Conservation (phyloP, 176 grass and related monocot species). For the Raddia guianensis region DNA sequence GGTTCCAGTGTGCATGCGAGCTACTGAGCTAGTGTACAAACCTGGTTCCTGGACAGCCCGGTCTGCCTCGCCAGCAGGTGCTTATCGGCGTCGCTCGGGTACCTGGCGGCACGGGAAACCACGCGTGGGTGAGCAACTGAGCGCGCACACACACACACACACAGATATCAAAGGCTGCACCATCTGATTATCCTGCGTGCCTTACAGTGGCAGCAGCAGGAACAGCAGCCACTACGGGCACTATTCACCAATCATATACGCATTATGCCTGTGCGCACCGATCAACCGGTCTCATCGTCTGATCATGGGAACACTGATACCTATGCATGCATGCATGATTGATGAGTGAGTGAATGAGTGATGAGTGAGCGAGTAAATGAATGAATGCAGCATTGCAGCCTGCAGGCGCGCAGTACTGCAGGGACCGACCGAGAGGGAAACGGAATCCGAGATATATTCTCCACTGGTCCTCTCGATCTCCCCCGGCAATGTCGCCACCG, state of each 20-base stretch:
- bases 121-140: constrained; percentile 18
- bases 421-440: neutral
- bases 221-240: neutral
- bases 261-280: constrained; percentile 30
- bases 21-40: constrained; percentile 47
- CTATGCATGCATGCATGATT: constrained; percentile 22
- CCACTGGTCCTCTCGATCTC: constrained; percentile 26
- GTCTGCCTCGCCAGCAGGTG: constrained; percentile 98
- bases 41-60: constrained; percentile 98
- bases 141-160: neutral
- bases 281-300: neutral
- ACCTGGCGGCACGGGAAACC: constrained; percentile 64
- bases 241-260: constrained; percentile 57
- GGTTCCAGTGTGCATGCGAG: constrained; percentile 8
- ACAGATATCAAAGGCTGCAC: neutral
- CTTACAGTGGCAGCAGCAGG: neutral
- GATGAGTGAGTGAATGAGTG: no score
- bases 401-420: neutral
- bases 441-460: constrained; percentile 47
- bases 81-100: constrained; percentile 99
- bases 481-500: constrained; percentile 17
- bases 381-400: no score
- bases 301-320: neutral
- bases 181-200: neutral
- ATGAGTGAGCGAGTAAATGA: no score